Percentiles rank a stretch among this genome's conserved stretches.
Evolutionary conservation across 371 early-diverging fungal species (phyloP).

Genomic region (Mortierella sp.): DNA sequence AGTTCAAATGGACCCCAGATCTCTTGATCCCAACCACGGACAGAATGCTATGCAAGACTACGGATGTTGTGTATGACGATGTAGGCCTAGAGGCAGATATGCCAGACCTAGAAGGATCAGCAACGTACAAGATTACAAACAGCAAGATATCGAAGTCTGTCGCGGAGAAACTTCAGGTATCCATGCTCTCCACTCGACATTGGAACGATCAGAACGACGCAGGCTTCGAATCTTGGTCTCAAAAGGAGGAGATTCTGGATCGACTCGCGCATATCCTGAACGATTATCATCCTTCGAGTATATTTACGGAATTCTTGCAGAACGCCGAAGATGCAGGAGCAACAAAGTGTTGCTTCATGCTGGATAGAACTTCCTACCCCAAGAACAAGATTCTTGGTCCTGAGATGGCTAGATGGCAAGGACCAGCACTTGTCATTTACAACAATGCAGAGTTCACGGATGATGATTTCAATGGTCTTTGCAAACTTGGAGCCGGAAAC

Average conservation of each 20-base stretch:
- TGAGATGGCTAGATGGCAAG: slow-evolving; percentile 53
- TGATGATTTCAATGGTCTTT: slow-evolving; percentile 37
- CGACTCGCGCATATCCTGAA: slow-evolving; percentile 30
- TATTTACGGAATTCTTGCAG: slow-evolving; percentile 53
- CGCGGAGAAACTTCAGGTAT: slow-evolving; percentile 14
- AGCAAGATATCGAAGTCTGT: background rate
- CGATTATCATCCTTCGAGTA: slow-evolving; percentile 40
- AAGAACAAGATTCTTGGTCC: slow-evolving; percentile 12
- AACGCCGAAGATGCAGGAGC: slow-evolving; percentile 58
- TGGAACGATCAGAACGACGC: slow-evolving; percentile 23
- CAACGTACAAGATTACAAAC: slow-evolving; percentile 7
- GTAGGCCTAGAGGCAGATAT: slow-evolving; percentile 30
- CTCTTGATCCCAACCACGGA: slow-evolving; percentile 19
- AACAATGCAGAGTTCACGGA: slow-evolving; percentile 48
- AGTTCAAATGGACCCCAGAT: background rate
- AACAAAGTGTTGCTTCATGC: slow-evolving; percentile 33
- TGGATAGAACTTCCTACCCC: slow-evolving; percentile 23
- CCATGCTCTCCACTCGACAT: slow-evolving; percentile 11
- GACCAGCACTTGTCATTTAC: slow-evolving; percentile 53
- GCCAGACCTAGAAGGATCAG: background rate
- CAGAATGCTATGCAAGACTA: background rate
- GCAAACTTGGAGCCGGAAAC: slow-evolving; percentile 44
- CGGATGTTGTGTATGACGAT: too few species aligned
- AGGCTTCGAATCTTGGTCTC: slow-evolving; percentile 28
- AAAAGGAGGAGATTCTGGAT: slow-evolving; percentile 29